These are phyloP conservation scores for Oryza officinalis DNA, from an alignment of 176 grass and related monocot species.

Conservation along the genomic window DNA sequence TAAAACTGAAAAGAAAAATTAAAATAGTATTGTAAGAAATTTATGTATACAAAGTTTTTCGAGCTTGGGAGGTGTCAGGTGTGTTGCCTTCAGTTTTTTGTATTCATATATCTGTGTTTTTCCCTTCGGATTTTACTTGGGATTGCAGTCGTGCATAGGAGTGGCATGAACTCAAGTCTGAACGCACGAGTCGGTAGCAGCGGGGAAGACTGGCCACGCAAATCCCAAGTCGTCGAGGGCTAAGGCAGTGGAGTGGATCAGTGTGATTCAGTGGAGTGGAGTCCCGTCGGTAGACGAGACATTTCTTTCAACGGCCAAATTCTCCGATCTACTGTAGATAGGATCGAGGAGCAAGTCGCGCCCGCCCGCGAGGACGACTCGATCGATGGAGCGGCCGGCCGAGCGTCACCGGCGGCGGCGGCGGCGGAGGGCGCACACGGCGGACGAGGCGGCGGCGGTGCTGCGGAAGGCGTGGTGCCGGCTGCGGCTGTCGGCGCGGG, in stretches of 20 bases:
- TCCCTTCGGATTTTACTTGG: too few species aligned
- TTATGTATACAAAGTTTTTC: too few species aligned
- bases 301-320: background rate
- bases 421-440: conserved; percentile 34
- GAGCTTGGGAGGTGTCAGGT: too few species aligned
- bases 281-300: background rate
- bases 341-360: background rate
- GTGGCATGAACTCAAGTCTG: background rate
- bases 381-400: conserved; percentile 33
- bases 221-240: background rate
- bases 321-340: conserved; percentile 16
- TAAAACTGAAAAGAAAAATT: too few species aligned
- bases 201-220: background rate
- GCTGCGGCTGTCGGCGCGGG: conserved; percentile 68
- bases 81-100: too few species aligned
- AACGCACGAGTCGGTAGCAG: background rate
- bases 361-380: background rate
- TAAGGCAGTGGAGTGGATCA: background rate
- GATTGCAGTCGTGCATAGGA: background rate
- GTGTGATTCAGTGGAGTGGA: background rate
- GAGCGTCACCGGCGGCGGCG: background rate
- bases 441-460: conserved; percentile 61
- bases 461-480: conserved; percentile 85
- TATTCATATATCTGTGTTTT: too few species aligned
- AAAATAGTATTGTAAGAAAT: too few species aligned